These are phyloP conservation scores for Myotisia sp. DNA, from an alignment of 2,329 filamentous ascomycete genomes.

Conservation along the genomic window DNA sequence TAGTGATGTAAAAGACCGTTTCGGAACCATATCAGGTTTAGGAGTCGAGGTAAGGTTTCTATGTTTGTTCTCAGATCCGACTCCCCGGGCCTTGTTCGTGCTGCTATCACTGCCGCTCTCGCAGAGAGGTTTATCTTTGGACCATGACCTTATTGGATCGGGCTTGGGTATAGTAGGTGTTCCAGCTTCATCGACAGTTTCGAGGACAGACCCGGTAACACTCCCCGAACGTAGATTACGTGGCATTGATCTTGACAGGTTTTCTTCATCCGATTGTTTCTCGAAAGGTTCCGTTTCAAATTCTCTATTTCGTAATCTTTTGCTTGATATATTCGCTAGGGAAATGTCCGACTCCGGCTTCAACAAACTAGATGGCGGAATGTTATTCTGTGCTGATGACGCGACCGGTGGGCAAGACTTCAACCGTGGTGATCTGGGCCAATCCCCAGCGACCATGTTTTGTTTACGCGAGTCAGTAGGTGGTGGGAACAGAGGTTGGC, in stretches of 20 bases:
- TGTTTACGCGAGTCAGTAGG: too few relatives aligned
- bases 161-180: conserved; percentile 44
- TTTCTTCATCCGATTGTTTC: conserved; percentile 13
- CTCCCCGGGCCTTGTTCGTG: conserved; percentile 20
- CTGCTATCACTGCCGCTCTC: conserved; percentile 49
- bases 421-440: conserved; percentile 63
- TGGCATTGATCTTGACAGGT: conserved; percentile 18
- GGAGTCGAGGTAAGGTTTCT: conserved; percentile 27
- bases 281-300: neutral
- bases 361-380: conserved; percentile 22
- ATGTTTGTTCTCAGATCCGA: conserved; percentile 19
- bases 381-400: conserved; percentile 15
- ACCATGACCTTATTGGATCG: conserved; percentile 20
- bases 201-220: conserved; percentile 50
- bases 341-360: conserved; percentile 33
- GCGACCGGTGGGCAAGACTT: conserved; percentile 52
- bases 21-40: conserved; percentile 41
- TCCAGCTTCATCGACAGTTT: conserved; percentile 86
- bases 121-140: conserved; percentile 29
- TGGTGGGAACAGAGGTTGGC: conserved; percentile 49
- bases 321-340: conserved; percentile 38
- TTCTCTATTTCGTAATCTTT: conserved; percentile 28
- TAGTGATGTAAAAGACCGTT: conserved; percentile 56
- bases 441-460: too few relatives aligned
- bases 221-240: conserved; percentile 48